phyloP scores from a whole-genome alignment of 257 asterid species.

The Fraxinus anomala region DNA sequence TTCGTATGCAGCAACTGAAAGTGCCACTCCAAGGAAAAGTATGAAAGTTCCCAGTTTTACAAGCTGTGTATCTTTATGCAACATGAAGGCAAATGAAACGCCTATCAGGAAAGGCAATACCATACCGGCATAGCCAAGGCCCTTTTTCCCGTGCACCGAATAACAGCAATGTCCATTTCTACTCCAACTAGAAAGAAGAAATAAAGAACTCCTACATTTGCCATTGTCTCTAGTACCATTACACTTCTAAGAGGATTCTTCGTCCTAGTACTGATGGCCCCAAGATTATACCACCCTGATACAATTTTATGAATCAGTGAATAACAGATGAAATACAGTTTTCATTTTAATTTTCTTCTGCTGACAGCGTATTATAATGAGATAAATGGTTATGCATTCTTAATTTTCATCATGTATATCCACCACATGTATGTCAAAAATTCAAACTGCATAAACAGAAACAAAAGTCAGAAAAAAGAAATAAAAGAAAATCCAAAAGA shows the following conservation, averaged over 20 bases:
- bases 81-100: slow-evolving; percentile 54
- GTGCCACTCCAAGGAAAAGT: slow-evolving; percentile 84
- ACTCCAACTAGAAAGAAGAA: slow-evolving; percentile 89
- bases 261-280: slow-evolving; percentile 91
- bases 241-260: slow-evolving; percentile 79
- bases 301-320: not conserved
- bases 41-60: slow-evolving; percentile 71
- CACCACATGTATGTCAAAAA: not conserved
- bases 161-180: slow-evolving; percentile 88
- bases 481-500: not conserved
- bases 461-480: not conserved
- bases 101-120: slow-evolving; percentile 75
- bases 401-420: not conserved
- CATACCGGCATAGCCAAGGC: slow-evolving; percentile 78
- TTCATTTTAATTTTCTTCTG: not conserved
- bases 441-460: not conserved
- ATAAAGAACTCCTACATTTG: slow-evolving; percentile 87
- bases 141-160: slow-evolving; percentile 62
- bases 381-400: not conserved
- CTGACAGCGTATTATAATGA: too few relatives aligned
- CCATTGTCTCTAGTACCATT: slow-evolving; percentile 96
- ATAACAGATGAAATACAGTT: not conserved
- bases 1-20: slow-evolving; percentile 84
- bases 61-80: slow-evolving; percentile 47
- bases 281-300: slow-evolving; percentile 82